Percentiles rank a stretch among this genome's conserved stretches.
phyloP scores from a whole-genome alignment of 177 flowering plant genomes.

The Vitis hybrid region DNA sequence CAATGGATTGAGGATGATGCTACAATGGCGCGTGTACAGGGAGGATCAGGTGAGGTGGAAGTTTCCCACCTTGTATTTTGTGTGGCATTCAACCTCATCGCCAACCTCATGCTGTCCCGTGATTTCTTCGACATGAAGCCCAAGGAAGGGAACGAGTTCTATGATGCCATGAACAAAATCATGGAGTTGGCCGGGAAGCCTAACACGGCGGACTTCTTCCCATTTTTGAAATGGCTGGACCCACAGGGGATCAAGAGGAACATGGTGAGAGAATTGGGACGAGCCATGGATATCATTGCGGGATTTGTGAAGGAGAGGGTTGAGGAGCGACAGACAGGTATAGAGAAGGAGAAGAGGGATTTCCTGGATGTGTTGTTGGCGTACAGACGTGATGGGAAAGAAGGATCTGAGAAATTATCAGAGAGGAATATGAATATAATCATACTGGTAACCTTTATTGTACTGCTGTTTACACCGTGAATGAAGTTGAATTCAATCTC shows the following conservation, averaged over 20 bases:
- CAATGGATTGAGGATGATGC: constrained; percentile 8
- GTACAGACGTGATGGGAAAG: constrained; percentile 10
- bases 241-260: constrained; percentile 32
- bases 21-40: background rate
- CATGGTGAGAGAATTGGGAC: constrained; percentile 2
- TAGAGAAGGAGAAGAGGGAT: constrained; percentile 12
- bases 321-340: background rate
- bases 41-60: constrained; percentile 1
- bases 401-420: constrained; percentile 7
- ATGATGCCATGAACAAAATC: constrained; percentile 14
- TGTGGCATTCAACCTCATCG: constrained; percentile 23
- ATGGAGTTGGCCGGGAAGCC: constrained; percentile 21
- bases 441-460: constrained; percentile 8
- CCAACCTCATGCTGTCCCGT: constrained; percentile 23
- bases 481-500: too few species aligned
- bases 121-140: constrained; percentile 19
- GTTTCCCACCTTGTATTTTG: constrained; percentile 23
- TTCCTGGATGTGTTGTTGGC: constrained; percentile 23
- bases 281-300: too few species aligned
- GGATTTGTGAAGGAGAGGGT: too few species aligned
- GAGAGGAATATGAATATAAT: background rate
- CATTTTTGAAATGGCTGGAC: constrained; percentile 30
- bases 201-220: constrained; percentile 30
- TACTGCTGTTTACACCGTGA: background rate
- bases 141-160: constrained; percentile 21